Conservation (phyloP, 176 grass and related monocot species). For the Dactylis glomerata region DNA sequence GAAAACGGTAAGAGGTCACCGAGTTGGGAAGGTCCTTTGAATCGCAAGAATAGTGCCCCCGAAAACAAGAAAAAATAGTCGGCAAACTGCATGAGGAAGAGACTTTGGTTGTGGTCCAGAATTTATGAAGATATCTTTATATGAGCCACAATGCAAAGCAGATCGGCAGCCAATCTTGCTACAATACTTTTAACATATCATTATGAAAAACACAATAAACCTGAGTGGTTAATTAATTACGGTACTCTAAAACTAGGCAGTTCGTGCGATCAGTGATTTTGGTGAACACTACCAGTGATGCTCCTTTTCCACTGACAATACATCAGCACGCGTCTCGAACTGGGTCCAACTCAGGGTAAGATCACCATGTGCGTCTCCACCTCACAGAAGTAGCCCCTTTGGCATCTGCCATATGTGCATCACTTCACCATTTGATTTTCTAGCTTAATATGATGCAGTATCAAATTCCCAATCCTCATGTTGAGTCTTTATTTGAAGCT, state of each 20-base stretch:
- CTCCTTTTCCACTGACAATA: slow-evolving; percentile 7
- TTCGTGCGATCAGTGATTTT: slow-evolving; percentile 10
- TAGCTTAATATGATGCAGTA: neutral
- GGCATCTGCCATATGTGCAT: neutral
- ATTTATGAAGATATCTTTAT: slow-evolving; percentile 17
- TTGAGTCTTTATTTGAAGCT: slow-evolving; percentile 27
- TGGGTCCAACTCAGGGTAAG: slow-evolving; percentile 3
- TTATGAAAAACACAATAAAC: neutral
- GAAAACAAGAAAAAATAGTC: neutral
- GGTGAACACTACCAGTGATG: slow-evolving; percentile 7
- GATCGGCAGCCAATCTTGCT: neutral
- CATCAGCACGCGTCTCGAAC: slow-evolving; percentile 4
- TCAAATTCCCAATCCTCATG: slow-evolving; percentile 16
- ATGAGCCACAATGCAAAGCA: neutral
- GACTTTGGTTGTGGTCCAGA: slow-evolving; percentile 6
- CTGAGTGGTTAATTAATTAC: slow-evolving; percentile 6
- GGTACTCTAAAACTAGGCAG: slow-evolving; percentile 20
- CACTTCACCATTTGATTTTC: slow-evolving; percentile 11
- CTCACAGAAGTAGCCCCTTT: slow-evolving; percentile 2
- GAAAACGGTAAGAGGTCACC: no score
- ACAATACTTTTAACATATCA: slow-evolving; percentile 18
- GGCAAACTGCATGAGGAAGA: slow-evolving; percentile 8
- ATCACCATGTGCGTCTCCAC: slow-evolving; percentile 3
- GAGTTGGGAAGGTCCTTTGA: no score
- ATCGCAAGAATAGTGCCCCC: no score